phyloP scores from a whole-genome alignment of 2,329 filamentous ascomycete species.

The Botryotinia calthae region DNA sequence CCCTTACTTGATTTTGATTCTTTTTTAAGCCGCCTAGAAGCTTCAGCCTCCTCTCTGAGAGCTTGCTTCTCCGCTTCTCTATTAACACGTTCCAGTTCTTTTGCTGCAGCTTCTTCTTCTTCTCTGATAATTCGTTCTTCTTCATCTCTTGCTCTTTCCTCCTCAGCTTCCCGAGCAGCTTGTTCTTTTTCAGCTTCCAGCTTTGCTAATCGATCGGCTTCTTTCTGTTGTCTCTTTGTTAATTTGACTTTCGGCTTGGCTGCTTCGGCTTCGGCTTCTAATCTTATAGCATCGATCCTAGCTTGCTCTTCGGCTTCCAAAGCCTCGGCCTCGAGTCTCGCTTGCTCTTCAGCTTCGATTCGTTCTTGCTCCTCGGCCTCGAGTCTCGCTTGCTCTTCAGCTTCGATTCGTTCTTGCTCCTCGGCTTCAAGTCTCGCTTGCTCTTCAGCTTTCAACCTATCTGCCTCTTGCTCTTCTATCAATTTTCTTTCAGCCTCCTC shows the following conservation, averaged over 20 bases:
- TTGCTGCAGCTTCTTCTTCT: constrained; percentile 42
- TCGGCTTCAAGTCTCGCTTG: constrained; percentile 34
- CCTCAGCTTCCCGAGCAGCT: constrained; percentile 40
- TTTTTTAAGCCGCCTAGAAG: constrained; percentile 37
- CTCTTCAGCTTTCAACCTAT: constrained; percentile 31
- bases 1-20: constrained; percentile 42
- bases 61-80: constrained; percentile 41
- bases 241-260: constrained; percentile 38
- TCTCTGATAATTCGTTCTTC: constrained; percentile 40
- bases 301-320: constrained; percentile 50
- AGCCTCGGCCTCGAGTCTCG: constrained; percentile 51
- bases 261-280: constrained; percentile 33
- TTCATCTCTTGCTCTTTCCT: constrained; percentile 41
- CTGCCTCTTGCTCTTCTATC: constrained; percentile 30
- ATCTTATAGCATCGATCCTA: constrained; percentile 29
- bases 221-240: constrained; percentile 39
- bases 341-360: constrained; percentile 42
- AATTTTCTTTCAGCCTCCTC: constrained; percentile 46
- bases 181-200: constrained; percentile 37
- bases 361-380: constrained; percentile 37
- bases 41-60: constrained; percentile 38
- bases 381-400: constrained; percentile 47
- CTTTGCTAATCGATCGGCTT: constrained; percentile 34
- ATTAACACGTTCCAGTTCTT: constrained; percentile 40
- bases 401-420: constrained; percentile 35